Evolutionary conservation across 1,284 basidiomycete species (phyloP).

Genomic region (Ustilago curta): DNA sequence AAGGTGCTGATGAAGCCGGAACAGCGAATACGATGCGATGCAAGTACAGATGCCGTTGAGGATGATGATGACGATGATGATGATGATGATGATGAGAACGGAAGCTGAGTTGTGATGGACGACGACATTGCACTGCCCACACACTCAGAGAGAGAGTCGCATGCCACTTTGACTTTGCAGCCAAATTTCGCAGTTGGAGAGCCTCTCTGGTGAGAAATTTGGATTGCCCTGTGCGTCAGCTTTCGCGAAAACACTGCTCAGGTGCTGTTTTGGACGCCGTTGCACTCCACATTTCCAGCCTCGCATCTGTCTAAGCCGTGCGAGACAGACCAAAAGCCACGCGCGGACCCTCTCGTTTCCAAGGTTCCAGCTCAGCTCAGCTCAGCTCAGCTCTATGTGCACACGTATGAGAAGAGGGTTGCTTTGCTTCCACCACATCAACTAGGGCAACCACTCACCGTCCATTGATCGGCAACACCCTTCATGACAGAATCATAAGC

Average conservation of each 20-base stretch:
- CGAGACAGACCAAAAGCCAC: constrained; percentile 12
- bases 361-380: constrained; percentile 31
- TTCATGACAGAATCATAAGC: background rate
- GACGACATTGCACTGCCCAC: constrained; percentile 7
- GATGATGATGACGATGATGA: too few species aligned
- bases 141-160: background rate
- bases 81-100: constrained; percentile 2
- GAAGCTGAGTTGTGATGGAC: constrained; percentile 5
- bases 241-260: background rate
- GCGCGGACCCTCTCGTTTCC: constrained; percentile 6
- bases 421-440: background rate
- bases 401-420: too few species aligned
- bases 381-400: too few species aligned
- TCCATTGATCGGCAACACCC: too few species aligned
- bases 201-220: too few species aligned
- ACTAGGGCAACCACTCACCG: background rate
- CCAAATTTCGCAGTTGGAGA: too few species aligned
- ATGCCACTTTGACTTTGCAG: background rate
- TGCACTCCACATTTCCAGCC: constrained; percentile 23
- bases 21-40: background rate
- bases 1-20: background rate
- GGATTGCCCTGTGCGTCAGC: constrained; percentile 18
- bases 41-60: background rate
- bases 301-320: constrained; percentile 9
- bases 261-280: constrained; percentile 4